A percentile compares a stretch with the other conserved stretches of the same genome.
phyloP scores from a whole-genome alignment of 352 stramenopile genomes.

The Pythium apleroticum region DNA sequence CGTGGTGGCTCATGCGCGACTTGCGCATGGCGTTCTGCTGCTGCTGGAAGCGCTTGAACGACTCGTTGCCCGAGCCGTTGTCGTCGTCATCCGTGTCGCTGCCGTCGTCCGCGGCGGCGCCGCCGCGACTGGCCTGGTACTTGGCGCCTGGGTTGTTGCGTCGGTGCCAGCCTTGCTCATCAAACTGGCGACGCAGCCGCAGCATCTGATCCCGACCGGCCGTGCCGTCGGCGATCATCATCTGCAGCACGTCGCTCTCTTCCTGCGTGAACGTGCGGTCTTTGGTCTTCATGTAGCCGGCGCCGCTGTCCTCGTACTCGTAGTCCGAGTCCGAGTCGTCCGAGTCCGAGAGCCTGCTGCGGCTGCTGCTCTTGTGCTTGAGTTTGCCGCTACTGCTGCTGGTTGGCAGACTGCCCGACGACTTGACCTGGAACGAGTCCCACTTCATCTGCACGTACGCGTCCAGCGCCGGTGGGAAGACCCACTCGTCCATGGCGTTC shows the following conservation, averaged over 20 bases:
- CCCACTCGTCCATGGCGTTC: conserved; percentile 46
- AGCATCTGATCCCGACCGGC: conserved; percentile 69
- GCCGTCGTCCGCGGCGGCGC: conserved; percentile 26
- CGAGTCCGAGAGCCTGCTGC: conserved; percentile 35
- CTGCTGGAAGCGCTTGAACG: conserved; percentile 28
- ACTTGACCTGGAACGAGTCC: conserved; percentile 59
- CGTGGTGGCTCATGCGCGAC: conserved; percentile 29
- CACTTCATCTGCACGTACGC: conserved; percentile 81
- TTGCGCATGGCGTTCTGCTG: conserved; percentile 44
- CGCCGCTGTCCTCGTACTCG: conserved; percentile 43
- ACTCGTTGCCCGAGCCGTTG: conserved; percentile 26
- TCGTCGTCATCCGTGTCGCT: conserved; percentile 61
- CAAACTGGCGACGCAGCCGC: conserved; percentile 57
- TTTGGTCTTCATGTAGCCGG: conserved; percentile 62
- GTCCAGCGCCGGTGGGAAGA: conserved; percentile 58
- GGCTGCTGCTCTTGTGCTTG: conserved; percentile 6
- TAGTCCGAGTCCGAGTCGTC: conserved; percentile 66
- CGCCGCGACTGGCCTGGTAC: conserved; percentile 7
- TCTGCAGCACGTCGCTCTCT: conserved; percentile 69
- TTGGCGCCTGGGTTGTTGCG: conserved; percentile 39
- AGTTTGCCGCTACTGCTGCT: conserved; percentile 16
- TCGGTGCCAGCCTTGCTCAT: conserved; percentile 63
- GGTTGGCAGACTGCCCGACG: conserved; percentile 17
- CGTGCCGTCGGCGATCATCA: conserved; percentile 81
- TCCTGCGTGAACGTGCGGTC: conserved; percentile 56